phyloP scores from a whole-genome alignment of 2,329 filamentous ascomycete genomes.

The Periconia macrospinosa region DNA sequence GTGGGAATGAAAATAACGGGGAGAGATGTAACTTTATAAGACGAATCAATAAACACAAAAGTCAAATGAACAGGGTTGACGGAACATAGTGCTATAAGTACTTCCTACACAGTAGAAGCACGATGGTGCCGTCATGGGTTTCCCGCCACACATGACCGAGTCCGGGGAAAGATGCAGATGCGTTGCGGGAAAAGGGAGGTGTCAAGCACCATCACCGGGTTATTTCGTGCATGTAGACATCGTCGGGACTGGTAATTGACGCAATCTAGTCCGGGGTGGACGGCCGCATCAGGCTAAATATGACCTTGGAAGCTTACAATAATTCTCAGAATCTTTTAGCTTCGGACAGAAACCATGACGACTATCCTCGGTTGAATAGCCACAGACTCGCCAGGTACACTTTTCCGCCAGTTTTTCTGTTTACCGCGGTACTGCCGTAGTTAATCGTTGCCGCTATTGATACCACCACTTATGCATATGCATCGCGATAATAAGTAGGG shows the following conservation, averaged over 20 bases:
- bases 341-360: no score
- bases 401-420: no score
- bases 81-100: background rate
- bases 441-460: no score
- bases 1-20: background rate
- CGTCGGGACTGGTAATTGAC: slow-evolving; percentile 12
- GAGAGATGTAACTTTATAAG: background rate
- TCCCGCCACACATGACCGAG: background rate
- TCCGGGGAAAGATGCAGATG: slow-evolving; percentile 2
- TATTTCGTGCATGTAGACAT: background rate
- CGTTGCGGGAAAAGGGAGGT: slow-evolving; percentile 8
- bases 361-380: no score
- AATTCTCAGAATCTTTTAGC: background rate
- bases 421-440: no score
- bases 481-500: no score
- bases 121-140: background rate
- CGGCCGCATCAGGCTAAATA: slow-evolving; percentile 32
- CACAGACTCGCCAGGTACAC: no score
- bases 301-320: background rate
- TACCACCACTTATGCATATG: no score
- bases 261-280: slow-evolving; percentile 12
- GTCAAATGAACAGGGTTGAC: background rate
- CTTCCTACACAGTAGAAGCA: background rate
- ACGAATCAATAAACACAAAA: background rate
- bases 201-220: slow-evolving; percentile 3